phyloP scores from a whole-genome alignment of 2,329 filamentous ascomycete genomes.

The Aspergillus terreus region DNA sequence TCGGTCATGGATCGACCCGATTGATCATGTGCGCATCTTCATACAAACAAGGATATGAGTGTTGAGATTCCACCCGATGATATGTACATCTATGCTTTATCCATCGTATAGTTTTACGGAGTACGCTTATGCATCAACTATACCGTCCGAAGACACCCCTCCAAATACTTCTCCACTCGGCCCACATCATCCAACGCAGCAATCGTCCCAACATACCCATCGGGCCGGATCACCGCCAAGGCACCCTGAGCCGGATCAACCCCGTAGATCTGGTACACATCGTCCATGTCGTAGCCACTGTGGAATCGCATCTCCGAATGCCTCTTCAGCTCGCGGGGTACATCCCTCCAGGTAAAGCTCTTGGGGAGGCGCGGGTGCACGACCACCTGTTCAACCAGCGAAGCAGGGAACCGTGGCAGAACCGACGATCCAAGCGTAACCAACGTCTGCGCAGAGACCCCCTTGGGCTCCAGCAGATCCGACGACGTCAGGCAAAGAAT shows the following conservation, averaged over 20 bases:
- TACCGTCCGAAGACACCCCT: constrained; percentile 13
- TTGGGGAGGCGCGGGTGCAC: constrained; percentile 28
- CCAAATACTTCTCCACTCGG: constrained; percentile 24
- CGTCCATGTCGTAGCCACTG: constrained; percentile 30
- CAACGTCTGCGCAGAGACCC: constrained; percentile 24
- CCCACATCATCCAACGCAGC: constrained; percentile 25
- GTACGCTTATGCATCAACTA: neutral
- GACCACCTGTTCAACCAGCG: constrained; percentile 32
- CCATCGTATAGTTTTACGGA: too few species aligned
- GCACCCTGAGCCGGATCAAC: constrained; percentile 28
- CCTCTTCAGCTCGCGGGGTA: constrained; percentile 28
- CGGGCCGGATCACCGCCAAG: constrained; percentile 34
- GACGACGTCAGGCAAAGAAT: constrained; percentile 33
- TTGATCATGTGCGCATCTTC: neutral
- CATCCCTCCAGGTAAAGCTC: constrained; percentile 31
- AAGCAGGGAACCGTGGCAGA: constrained; percentile 22
- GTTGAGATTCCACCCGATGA: too few species aligned
- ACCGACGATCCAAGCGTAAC: constrained; percentile 17
- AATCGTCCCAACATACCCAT: constrained; percentile 35
- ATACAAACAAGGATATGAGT: neutral
- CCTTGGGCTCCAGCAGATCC: constrained; percentile 30
- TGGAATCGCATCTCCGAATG: constrained; percentile 36
- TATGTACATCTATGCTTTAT: neutral
- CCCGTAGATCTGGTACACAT: constrained; percentile 35
- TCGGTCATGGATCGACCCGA: neutral